These are phyloP conservation scores for Aegilops longissima DNA, from an alignment of 176 grass and related monocot species.

Conservation along the genomic window DNA sequence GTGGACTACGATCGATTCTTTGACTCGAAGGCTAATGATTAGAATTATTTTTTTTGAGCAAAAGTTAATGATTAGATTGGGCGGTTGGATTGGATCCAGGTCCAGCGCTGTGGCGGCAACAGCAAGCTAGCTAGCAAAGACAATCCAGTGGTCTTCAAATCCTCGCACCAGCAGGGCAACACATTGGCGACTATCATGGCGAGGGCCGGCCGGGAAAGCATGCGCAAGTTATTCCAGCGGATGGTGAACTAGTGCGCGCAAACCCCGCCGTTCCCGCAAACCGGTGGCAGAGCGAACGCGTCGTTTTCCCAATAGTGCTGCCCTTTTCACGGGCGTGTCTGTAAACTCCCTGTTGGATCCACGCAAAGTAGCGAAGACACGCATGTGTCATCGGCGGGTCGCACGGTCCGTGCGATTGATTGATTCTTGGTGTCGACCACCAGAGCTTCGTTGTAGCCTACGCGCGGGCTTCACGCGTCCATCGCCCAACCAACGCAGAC, in stretches of 20 bases:
- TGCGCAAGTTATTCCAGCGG: neutral
- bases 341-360: neutral
- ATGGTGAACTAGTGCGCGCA: neutral
- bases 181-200: too few species aligned
- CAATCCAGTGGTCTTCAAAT: too few species aligned
- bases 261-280: neutral
- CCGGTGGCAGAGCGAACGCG: neutral
- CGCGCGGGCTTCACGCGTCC: too few species aligned
- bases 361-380: neutral
- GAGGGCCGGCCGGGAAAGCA: neutral
- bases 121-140: too few species aligned
- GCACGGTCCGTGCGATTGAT: neutral
- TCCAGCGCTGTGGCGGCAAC: neutral
- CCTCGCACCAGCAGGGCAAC: too few species aligned
- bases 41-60: neutral
- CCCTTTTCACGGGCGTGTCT: neutral
- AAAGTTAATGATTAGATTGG: neutral
- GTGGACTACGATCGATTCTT: constrained; percentile 1
- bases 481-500: too few species aligned
- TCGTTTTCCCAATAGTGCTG: too few species aligned
- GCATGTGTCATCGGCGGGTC: neutral
- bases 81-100: neutral
- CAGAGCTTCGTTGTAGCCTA: too few species aligned
- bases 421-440: too few species aligned
- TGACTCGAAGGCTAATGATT: neutral